Evolutionary conservation across 352 stramenopile genomes (phyloP), one percentile per base, ranked within the genome.

Genomic region (Blastocystis sp.): DNA sequence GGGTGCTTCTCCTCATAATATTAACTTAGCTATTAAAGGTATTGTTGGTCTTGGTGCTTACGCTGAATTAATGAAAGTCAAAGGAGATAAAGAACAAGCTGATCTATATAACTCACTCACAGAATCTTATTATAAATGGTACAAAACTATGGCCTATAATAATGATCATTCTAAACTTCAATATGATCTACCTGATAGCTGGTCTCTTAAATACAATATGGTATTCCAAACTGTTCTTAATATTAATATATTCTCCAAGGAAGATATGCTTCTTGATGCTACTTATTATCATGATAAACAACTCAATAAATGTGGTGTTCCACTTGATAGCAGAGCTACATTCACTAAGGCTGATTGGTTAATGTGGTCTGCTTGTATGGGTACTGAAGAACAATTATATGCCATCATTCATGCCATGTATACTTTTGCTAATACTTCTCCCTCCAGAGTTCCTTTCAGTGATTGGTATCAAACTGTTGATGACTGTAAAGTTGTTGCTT

Each of bases 21-120:
- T 54, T 23, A 67, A 67, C 28, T 32, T 67, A 1, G 59, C 59
- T 5, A 55, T 43, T 13, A 67, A 67, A 42, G 59, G 59, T 6
- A 66, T 66, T 16, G 52, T 67, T 7, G 59, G 31, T 16, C 55
- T 67, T 7, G 59, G 45, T 24, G 59, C 59, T 23, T 67, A 57
- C 33, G 33, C 59, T 0, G 18, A 39, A 33, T 34, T 67, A 4
- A 39, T 47, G 19, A 35, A 37, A 9, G 2, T 57, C 2, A 25
- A 58, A 19, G 21, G 24, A 11, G 11, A 2, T 13, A 55, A 33
- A 5, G 36, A 39, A 18, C 39, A 23, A 33, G 37, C 30, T 3
- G 44, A 23, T 10, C 32, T 28, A 11, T 28, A 58, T 2, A 23
- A 25, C 9, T 47, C 42, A 3, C 10, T 33, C 4, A 43, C 55